Conservation (phyloP, 495 filamentous ascomycete species). For the Aspergillus wentii region DNA sequence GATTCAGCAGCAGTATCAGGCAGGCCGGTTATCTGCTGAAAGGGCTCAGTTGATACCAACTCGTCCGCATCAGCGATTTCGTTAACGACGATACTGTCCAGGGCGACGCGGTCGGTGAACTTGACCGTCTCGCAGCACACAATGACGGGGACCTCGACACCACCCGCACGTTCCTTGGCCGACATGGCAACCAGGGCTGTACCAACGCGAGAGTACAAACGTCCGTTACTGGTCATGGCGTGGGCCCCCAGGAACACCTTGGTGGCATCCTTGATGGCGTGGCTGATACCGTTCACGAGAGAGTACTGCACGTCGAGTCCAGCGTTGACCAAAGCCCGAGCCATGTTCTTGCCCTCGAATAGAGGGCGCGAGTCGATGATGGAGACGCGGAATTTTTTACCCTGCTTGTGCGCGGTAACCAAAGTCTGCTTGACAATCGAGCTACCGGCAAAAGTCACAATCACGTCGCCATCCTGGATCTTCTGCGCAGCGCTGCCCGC, state of each 20-base stretch:
- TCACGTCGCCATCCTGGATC: constrained; percentile 73
- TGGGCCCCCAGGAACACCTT: constrained; percentile 86
- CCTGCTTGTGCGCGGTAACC: constrained; percentile 60
- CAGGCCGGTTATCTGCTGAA: constrained; percentile 34
- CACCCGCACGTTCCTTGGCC: constrained; percentile 60
- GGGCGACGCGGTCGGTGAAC: constrained; percentile 84
- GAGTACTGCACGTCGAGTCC: constrained; percentile 78
- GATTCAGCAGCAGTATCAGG: constrained; percentile 18
- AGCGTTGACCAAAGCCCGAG: constrained; percentile 57
- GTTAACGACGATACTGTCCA: constrained; percentile 89
- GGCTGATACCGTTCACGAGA: constrained; percentile 67
- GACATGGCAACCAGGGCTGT: constrained; percentile 87
- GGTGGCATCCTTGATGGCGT: constrained; percentile 66
- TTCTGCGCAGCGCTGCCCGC: constrained; percentile 65
- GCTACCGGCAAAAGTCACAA: constrained; percentile 87
- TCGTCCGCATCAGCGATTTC: constrained; percentile 76
- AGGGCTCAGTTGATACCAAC: constrained; percentile 34
- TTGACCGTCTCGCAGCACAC: constrained; percentile 95
- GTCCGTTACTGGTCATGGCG: constrained; percentile 85
- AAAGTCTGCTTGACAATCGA: constrained; percentile 79
- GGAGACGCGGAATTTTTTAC: constrained; percentile 74
- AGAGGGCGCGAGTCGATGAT: constrained; percentile 80
- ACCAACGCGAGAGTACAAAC: constrained; percentile 80
- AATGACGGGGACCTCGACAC: constrained; percentile 67
- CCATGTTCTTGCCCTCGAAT: constrained; percentile 73